phyloP scores from a whole-genome alignment of 139 green algal species.

The Desmodesmus armatus region DNA sequence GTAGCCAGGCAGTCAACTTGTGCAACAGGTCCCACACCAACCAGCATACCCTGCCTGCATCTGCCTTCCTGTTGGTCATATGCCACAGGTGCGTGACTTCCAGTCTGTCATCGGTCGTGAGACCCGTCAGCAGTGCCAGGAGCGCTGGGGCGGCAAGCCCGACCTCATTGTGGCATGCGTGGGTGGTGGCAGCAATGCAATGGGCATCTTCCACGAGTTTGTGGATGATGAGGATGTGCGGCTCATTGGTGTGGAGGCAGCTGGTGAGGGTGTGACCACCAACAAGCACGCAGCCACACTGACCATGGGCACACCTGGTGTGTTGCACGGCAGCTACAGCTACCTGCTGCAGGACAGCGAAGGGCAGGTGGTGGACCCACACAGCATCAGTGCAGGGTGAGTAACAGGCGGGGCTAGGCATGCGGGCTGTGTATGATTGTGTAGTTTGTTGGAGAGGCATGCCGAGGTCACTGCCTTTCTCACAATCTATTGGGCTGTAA shows the following conservation, averaged over 20 bases:
- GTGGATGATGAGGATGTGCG: conserved; percentile 91
- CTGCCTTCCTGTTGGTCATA: not conserved
- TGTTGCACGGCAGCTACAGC: conserved; percentile 96
- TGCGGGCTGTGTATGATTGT: not conserved
- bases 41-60: too few species aligned
- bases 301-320: conserved; percentile 92
- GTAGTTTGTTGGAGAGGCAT: not conserved
- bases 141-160: conserved; percentile 89
- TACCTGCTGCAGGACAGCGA: conserved; percentile 97
- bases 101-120: conserved; percentile 96
- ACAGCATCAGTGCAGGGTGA: conserved; percentile 96
- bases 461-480: too few species aligned
- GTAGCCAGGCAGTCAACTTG: too few species aligned
- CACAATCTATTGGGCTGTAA: too few species aligned
- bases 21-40: too few species aligned
- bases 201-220: conserved; percentile 99
- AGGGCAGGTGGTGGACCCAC: conserved; percentile 98
- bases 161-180: conserved; percentile 98
- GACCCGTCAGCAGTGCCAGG: conserved; percentile 78
- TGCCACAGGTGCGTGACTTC: conserved; percentile 96
- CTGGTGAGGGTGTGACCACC: conserved; percentile 91
- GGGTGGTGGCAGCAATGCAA: conserved; percentile 98
- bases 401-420: not conserved
- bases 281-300: conserved; percentile 98
- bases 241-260: conserved; percentile 80